A percentile compares a stretch with the other conserved stretches of the same genome.
These are phyloP conservation scores for Sporothrix pallida DNA, from an alignment of 2,329 filamentous ascomycete species.

Conservation along the genomic window DNA sequence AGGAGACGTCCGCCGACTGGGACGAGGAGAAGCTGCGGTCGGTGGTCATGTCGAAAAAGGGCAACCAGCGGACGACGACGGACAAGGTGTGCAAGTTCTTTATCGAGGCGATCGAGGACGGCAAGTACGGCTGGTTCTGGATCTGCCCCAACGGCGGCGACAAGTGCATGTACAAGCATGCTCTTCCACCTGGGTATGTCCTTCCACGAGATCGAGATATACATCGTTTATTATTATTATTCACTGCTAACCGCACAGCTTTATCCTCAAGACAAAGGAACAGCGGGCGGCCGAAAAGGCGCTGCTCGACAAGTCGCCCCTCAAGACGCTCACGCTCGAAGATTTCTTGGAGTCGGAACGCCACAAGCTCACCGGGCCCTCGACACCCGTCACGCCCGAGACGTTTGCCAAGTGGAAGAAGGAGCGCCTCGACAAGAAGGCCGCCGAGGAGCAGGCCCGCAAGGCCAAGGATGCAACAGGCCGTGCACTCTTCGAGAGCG, in stretches of 20 bases:
- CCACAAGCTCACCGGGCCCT: slow-evolving; percentile 87
- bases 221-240: too few species aligned
- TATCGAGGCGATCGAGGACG: slow-evolving; percentile 94
- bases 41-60: slow-evolving; percentile 94
- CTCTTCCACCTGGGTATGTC: slow-evolving; percentile 77
- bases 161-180: slow-evolving; percentile 98
- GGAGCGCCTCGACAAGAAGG: slow-evolving; percentile 92
- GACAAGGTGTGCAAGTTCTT: slow-evolving; percentile 99
- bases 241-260: slow-evolving; percentile 58
- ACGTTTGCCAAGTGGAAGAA: slow-evolving; percentile 97
- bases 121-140: slow-evolving; percentile 99
- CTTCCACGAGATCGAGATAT: too few species aligned
- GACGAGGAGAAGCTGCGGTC: slow-evolving; percentile 93
- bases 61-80: slow-evolving; percentile 91
- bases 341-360: slow-evolving; percentile 97
- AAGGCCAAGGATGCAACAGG: slow-evolving; percentile 95
- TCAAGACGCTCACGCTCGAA: slow-evolving; percentile 93
- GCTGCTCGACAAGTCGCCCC: slow-evolving; percentile 89
- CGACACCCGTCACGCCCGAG: slow-evolving; percentile 93
- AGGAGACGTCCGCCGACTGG: slow-evolving; percentile 94
- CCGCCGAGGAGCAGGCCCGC: slow-evolving; percentile 86
- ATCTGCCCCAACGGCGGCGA: slow-evolving; percentile 94
- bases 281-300: slow-evolving; percentile 96
- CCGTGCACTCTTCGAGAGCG: slow-evolving; percentile 93
- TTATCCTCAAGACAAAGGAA: slow-evolving; percentile 96